A percentile compares a stretch with the other conserved stretches of the same genome.
These are phyloP conservation scores for Rheum nobile DNA, from an alignment of 148 eudicot species.

Conservation along the genomic window DNA sequence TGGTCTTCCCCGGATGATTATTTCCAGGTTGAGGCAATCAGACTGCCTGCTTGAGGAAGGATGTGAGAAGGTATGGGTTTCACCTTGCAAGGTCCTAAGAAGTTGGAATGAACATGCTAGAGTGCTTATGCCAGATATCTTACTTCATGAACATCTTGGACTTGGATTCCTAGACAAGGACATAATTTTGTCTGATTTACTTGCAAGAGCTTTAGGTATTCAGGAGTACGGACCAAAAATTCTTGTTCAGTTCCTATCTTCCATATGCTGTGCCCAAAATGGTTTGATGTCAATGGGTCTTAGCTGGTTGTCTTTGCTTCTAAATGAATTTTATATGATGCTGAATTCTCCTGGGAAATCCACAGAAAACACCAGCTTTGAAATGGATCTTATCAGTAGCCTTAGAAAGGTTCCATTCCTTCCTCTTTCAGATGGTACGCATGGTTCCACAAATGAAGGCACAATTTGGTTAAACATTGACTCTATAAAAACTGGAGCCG, in stretches of 20 bases:
- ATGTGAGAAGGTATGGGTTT: constrained; percentile 52
- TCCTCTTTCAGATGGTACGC: constrained; percentile 80
- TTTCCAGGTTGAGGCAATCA: constrained; percentile 71
- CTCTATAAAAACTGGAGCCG: constrained; percentile 21
- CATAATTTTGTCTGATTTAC: constrained; percentile 50
- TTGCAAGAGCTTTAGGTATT: constrained; percentile 74
- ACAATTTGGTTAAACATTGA: constrained; percentile 74
- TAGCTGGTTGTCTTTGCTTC: constrained; percentile 58
- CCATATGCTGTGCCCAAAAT: constrained; percentile 41
- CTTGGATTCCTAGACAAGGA: constrained; percentile 62
- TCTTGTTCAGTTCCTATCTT: constrained; percentile 49
- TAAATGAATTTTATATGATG: constrained; percentile 55
- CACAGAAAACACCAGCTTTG: constrained; percentile 21
- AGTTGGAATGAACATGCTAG: constrained; percentile 65
- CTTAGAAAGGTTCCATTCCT: constrained; percentile 61
- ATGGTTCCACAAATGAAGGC: constrained; percentile 56
- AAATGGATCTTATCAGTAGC: constrained; percentile 29
- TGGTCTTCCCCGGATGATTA: constrained; percentile 68
- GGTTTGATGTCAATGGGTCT: constrained; percentile 59
- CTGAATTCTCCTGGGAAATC: constrained; percentile 28
- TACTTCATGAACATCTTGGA: constrained; percentile 64
- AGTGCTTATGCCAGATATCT: constrained; percentile 50
- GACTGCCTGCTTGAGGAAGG: constrained; percentile 83
- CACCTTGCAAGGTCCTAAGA: constrained; percentile 82
- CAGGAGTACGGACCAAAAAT: constrained; percentile 75